Conservation (phyloP, 192 early-diverging fungal genomes). For the Anaeromyces robustus region DNA sequence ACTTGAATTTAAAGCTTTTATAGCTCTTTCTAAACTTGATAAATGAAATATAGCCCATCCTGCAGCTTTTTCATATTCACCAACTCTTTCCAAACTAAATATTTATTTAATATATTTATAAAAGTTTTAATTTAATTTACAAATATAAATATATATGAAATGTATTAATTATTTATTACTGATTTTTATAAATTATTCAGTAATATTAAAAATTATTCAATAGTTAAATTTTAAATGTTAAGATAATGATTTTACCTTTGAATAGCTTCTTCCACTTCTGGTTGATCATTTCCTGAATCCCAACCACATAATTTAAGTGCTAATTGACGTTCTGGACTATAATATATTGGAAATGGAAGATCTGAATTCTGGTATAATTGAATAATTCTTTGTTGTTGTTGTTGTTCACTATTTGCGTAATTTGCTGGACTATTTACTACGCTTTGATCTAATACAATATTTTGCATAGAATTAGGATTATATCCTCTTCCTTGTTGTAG, state of each 20-base stretch:
- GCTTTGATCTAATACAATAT: background rate
- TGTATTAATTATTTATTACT: too few species aligned
- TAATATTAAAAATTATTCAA: too few species aligned
- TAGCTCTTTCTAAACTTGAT: conserved; percentile 46
- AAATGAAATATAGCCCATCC: conserved; percentile 78
- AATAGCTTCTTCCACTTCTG: conserved; percentile 21
- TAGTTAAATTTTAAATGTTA: too few species aligned
- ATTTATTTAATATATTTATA: conserved; percentile 12
- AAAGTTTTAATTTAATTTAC: background rate
- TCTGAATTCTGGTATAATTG: background rate
- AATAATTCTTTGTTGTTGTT: background rate
- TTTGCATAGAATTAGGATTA: background rate
- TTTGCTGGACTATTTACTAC: background rate
- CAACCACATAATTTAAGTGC: conserved; percentile 37
- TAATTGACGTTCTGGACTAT: conserved; percentile 19
- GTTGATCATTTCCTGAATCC: conserved; percentile 17
- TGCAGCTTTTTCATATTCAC: conserved; percentile 70
- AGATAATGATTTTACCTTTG: conserved; percentile 11
- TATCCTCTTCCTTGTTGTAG: background rate
- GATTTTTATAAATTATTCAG: too few species aligned
- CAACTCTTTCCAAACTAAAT: conserved; percentile 32
- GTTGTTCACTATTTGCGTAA: background rate
- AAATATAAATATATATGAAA: background rate
- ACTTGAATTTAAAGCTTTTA: conserved; percentile 40
- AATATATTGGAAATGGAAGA: conserved; percentile 3